These are phyloP conservation scores for Fremontodendron californicum DNA, from an alignment of 345 rosid species.

Conservation along the genomic window DNA sequence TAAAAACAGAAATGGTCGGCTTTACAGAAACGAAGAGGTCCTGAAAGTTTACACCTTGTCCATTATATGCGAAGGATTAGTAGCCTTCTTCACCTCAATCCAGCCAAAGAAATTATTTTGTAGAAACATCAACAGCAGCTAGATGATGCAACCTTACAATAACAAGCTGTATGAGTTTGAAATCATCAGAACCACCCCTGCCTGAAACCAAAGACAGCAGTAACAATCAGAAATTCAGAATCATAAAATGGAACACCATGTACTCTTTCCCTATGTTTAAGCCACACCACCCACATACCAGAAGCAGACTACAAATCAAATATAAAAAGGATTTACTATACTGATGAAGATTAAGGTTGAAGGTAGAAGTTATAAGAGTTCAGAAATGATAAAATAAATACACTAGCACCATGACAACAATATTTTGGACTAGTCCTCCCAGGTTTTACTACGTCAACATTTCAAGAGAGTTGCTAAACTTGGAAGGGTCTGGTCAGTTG, in stretches of 20 bases:
- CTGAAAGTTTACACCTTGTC: constrained; percentile 20
- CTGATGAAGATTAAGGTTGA: background rate
- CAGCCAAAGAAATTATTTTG: constrained; percentile 15
- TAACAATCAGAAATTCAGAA: constrained; percentile 1
- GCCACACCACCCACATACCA: background rate
- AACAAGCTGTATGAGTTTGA: constrained; percentile 9
- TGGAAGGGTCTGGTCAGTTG: background rate
- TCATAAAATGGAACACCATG: background rate
- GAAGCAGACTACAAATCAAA: background rate
- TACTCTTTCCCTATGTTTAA: background rate
- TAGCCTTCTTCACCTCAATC: constrained; percentile 19
- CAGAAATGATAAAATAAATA: background rate
- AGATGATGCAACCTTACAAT: background rate
- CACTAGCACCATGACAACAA: background rate
- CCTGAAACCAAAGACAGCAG: constrained; percentile 1
- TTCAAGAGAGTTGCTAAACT: background rate
- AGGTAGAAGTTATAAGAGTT: background rate
- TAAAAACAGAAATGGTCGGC: constrained; percentile 8
- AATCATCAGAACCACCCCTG: constrained; percentile 8
- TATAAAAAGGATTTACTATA: background rate
- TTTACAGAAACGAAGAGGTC: constrained; percentile 31
- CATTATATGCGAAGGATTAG: constrained; percentile 9
- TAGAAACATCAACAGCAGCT: constrained; percentile 17
- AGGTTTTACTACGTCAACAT: background rate
- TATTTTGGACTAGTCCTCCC: background rate